These are phyloP conservation scores for Heritiera fomes DNA, from an alignment of 345 rosid genomes.

Conservation along the genomic window DNA sequence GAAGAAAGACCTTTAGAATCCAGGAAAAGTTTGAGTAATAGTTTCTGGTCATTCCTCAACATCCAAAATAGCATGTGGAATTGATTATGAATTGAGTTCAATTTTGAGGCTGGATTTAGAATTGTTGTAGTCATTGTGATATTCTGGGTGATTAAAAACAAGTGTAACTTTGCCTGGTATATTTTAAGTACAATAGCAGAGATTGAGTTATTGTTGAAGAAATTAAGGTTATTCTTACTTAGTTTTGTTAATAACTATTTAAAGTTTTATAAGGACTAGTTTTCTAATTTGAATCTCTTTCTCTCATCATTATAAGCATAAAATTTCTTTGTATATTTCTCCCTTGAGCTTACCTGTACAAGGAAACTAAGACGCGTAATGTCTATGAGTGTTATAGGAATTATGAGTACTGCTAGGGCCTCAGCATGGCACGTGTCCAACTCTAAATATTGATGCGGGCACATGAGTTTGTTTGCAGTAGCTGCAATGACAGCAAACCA, in stretches of 20 bases:
- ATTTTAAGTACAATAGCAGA: neutral
- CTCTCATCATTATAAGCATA: neutral
- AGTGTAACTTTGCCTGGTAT: neutral
- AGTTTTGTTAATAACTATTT: neutral
- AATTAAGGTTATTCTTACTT: neutral
- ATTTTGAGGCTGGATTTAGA: neutral
- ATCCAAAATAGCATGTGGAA: conserved; percentile 1
- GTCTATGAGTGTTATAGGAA: neutral
- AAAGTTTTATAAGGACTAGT: neutral
- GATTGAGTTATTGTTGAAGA: neutral
- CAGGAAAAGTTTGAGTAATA: neutral
- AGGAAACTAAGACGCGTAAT: neutral
- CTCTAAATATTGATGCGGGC: neutral
- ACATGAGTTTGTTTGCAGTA: neutral
- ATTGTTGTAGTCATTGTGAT: neutral
- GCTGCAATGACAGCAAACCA: neutral
- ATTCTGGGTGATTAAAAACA: neutral
- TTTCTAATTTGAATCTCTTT: neutral
- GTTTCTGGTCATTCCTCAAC: neutral
- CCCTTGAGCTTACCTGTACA: neutral
- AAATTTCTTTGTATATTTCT: neutral
- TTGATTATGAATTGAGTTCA: neutral
- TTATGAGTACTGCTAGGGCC: neutral
- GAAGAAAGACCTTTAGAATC: conserved; percentile 5
- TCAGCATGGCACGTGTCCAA: neutral